Evolutionary conservation across 768 basidiomycete species (phyloP), one percentile per base, ranked within the genome.

Genomic region (Calvatia gigantea): DNA sequence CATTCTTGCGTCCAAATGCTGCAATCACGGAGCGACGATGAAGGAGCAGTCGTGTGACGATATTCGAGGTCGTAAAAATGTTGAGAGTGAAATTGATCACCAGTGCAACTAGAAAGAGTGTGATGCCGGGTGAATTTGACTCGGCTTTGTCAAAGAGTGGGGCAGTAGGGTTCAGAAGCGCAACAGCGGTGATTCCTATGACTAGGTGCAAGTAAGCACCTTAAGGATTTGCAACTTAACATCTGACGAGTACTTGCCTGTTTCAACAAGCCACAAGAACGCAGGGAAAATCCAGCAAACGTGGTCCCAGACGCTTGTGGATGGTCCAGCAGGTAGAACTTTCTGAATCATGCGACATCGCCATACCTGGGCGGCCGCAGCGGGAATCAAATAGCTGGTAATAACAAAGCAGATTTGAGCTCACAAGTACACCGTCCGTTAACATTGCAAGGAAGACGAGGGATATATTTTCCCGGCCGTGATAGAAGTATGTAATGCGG

Each of bases 271-370:
- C 8, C 38, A 51, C 5, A 41, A 12, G 8, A 39, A 11, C 9
- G 42, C 17, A 4, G 28, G 50, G 31, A 51, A 12, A 8, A 51
- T 39, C 50, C 50, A 51, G 15, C 37, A 28, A 9, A 29, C 2
- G 11, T 27, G 25, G 2, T 29, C 8, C 37, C 15, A 23, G 17
- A 15, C 29, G 1, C 46, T 12, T 11, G 27, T 28, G 6, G 15
- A 15, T 6, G 15, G 38, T 15, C 3, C 4, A 1, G 2, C 25
- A 14, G 15, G 3, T 8, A 51, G 27, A 2, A 28, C 39, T 28
- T 42, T 51, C 21, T 51, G 37, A n/a, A 42, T 25, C 50, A n/a
- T 23, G 21, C 42, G 42, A 19, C 50, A 51, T 28, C 50, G 38
- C 50, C 50, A 51, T 11, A 51, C 28, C 50, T 51, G 21, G 8